Base-by-base conservation (phyloP, 164 flowering plant genomes). In the Piper longum region DNA sequence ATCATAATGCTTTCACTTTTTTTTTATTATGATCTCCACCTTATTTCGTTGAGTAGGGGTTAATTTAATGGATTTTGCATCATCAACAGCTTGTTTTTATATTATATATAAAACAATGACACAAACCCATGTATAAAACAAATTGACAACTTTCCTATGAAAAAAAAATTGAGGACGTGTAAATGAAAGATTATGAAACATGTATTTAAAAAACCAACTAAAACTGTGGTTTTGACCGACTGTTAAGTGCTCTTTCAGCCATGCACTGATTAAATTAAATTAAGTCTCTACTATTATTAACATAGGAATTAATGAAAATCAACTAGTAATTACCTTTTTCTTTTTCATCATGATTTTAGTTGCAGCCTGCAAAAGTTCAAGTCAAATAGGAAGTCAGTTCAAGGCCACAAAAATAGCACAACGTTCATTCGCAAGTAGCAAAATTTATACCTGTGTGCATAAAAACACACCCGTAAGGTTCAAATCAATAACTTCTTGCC, bases 401-500 rank as follows among this genome's bases (percentile, higher is more conserved):
- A 45, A 69, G 61, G 56, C 42, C 56, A 62, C 3, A 41, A 18
- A 64, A 2, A 55, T 12, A 43, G 60, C 57, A n/a, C 0, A 57
- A 11, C 56, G 63, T 65, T 43, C 48, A 48, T 41, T 39, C 64
- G 5, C 59, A 56, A 7, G 36, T 56, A 56, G 39, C 9, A 56
- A 54, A 16, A 73, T 52, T 61, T 74, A 69, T 9, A 88, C 99
- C 93, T 93, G 99, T 60, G 95, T 90, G 64, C 97, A 91, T 41
- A 91, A 87, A 73, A 76, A 93, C 40, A 91, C 95, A 61, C 99
- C 99, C 3, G 97, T 93, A 62, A 93, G 96, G 78, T 93, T 93
- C 72, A 88, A 76, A 77, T 90, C 92, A 71, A 93, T 93, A 65
- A 93, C 97, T 41, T 91, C 97, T 73, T 91, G 89, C 99, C 99